These are phyloP conservation scores for Tulasnella sp. DNA, from an alignment of 768 basidiomycete genomes.

Conservation along the genomic window DNA sequence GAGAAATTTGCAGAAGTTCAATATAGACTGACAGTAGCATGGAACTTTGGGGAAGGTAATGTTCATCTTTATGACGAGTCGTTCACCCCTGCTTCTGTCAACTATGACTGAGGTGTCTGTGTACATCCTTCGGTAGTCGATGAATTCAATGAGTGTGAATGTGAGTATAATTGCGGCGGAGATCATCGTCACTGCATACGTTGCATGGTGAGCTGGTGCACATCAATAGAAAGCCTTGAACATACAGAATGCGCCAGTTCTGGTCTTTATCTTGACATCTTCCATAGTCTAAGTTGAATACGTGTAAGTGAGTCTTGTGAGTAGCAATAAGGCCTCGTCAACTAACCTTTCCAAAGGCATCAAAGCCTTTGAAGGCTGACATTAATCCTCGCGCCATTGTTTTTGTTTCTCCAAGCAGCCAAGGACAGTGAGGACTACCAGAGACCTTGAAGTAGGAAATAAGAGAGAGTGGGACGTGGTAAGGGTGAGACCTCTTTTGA, in stretches of 20 bases:
- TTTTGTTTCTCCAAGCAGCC: too few species aligned
- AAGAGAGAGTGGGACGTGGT: too few species aligned
- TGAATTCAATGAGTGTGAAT: slow-evolving; percentile 84
- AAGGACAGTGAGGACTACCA: too few species aligned
- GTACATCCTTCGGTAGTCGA: slow-evolving; percentile 81
- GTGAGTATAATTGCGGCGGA: slow-evolving; percentile 85
- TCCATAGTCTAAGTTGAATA: slow-evolving; percentile 69
- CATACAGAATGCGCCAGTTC: slow-evolving; percentile 81
- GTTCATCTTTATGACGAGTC: slow-evolving; percentile 80
- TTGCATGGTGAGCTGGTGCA: slow-evolving; percentile 10
- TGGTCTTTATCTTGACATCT: slow-evolving; percentile 98
- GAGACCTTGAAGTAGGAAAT: too few species aligned
- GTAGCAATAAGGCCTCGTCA: neutral
- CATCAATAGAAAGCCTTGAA: slow-evolving; percentile 15
- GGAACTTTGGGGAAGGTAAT: slow-evolving; percentile 94
- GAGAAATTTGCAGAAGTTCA: neutral
- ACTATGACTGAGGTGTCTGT: slow-evolving; percentile 89
- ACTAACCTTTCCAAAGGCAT: slow-evolving; percentile 96
- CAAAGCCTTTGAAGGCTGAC: slow-evolving; percentile 63
- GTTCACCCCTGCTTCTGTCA: slow-evolving; percentile 90
- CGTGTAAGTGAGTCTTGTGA: neutral
- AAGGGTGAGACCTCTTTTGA: too few species aligned
- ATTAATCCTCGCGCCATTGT: slow-evolving; percentile 29
- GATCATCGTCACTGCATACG: slow-evolving; percentile 65
- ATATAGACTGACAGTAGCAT: slow-evolving; percentile 69